A percentile compares a stretch with the other conserved stretches of the same genome.
These are phyloP conservation scores for Rhododendron vialii DNA, from an alignment of 148 eudicot species.

Conservation along the genomic window DNA sequence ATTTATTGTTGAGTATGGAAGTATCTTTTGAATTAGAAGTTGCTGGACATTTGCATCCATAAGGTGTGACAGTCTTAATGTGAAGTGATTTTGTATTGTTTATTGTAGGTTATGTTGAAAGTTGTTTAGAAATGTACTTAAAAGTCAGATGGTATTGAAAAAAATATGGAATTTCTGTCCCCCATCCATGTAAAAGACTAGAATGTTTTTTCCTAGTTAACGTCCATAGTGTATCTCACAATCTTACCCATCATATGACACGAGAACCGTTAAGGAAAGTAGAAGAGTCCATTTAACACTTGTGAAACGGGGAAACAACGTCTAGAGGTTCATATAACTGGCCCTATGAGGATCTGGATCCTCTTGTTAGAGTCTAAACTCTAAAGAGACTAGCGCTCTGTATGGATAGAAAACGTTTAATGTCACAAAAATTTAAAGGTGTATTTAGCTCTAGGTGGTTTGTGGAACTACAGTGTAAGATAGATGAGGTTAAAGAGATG, in stretches of 20 bases:
- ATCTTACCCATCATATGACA: not conserved
- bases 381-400: not conserved
- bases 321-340: not conserved
- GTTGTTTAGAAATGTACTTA: not conserved
- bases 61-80: not conserved
- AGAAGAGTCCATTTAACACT: not conserved
- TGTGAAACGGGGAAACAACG: not conserved
- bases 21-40: not conserved
- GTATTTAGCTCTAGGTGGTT: not conserved
- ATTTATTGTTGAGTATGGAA: not conserved
- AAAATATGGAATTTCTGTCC: not conserved
- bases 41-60: not conserved
- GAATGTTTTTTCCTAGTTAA: not conserved
- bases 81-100: not conserved
- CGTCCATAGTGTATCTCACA: not conserved
- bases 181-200: not conserved
- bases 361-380: not conserved
- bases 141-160: not conserved
- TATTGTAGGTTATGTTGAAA: not conserved
- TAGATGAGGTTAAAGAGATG: not conserved
- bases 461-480: not conserved
- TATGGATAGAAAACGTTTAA: not conserved
- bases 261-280: not conserved
- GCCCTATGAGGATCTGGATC: not conserved
- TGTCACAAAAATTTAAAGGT: not conserved